Evolutionary conservation across 202 grass and related monocot genomes (phyloP).

Genomic region (Cymbopogon flexuosus): DNA sequence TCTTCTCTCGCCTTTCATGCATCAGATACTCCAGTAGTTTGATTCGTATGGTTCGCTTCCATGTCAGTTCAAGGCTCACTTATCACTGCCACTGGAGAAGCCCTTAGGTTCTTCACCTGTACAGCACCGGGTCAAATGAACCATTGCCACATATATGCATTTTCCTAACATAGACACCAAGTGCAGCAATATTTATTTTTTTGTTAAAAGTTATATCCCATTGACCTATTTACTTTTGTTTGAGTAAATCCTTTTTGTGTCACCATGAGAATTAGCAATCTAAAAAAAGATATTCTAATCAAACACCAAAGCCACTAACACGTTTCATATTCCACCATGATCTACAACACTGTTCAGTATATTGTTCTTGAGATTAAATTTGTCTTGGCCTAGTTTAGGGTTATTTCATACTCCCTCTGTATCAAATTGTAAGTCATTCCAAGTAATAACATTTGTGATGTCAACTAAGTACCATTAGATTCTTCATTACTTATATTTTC

Average conservation of each 20-base stretch:
- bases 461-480: no score
- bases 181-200: neutral
- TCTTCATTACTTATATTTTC: no score
- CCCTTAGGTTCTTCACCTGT: neutral
- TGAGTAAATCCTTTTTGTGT: neutral
- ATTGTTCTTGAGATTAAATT: slow-evolving; percentile 13
- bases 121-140: neutral
- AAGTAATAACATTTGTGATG: no score
- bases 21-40: no score
- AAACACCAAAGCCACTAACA: neutral
- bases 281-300: neutral
- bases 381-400: neutral
- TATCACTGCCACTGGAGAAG: neutral
- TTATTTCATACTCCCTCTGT: neutral
- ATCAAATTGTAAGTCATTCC: no score
- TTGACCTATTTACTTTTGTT: neutral
- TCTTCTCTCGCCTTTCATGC: no score
- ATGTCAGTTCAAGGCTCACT: neutral
- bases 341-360: neutral
- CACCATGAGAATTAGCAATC: neutral
- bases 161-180: slow-evolving; percentile 2
- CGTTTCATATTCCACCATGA: neutral
- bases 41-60: no score
- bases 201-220: neutral
- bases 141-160: neutral